Evolutionary conservation across 768 basidiomycete species (phyloP), one percentile per base, ranked within the genome.

Genomic region (Udeniomyces megalosporus): DNA sequence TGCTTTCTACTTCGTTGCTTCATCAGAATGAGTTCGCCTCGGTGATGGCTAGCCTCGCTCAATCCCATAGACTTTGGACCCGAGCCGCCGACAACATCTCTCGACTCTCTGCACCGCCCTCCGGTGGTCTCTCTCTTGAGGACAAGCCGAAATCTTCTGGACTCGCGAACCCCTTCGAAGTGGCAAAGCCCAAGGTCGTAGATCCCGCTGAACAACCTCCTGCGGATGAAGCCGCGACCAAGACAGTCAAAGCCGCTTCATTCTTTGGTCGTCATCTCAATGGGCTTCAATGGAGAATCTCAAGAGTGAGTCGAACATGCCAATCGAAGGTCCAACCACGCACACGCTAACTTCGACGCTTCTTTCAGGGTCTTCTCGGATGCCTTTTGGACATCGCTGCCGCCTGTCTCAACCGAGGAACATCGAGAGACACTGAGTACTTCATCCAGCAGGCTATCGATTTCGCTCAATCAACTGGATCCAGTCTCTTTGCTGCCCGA

Each of bases 341-440:
- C 17, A 8, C 38, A 8, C 8, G 38, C 38, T 17, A 42, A 42
- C 38, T 42, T 17, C 8, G 38, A 42, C 38, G 17, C 17, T 42
- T 42, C 17, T 42, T 42, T 15, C 60, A 74, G 68, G 83, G 82
- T 12, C 77, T 93, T 4, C 74, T 90, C 4, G 74, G 76, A 0
- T 81, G 83, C 0, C 74, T 86, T 2, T 80, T 92, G 62, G 76
- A 81, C 2, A 75, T 93, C 7, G 76, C 80, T 0, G 78, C 81
- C 8, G 77, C 80, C 0, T 88, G 90, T 67, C 76, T 82, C 22
- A 71, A 75, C 0, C 81, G 88, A 20, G 93, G 93, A 0, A 88
- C 90, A 5, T 80, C 83, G 3, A 80, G 85, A 24, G 89, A 92
- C 68, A 83, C 88, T 1, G 83, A 88, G 64, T 91, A 85, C 68